Percentiles rank a stretch among this genome's conserved stretches.
Conservation (phyloP, 306 rosid genomes). For the Quercus aquifolioides region DNA sequence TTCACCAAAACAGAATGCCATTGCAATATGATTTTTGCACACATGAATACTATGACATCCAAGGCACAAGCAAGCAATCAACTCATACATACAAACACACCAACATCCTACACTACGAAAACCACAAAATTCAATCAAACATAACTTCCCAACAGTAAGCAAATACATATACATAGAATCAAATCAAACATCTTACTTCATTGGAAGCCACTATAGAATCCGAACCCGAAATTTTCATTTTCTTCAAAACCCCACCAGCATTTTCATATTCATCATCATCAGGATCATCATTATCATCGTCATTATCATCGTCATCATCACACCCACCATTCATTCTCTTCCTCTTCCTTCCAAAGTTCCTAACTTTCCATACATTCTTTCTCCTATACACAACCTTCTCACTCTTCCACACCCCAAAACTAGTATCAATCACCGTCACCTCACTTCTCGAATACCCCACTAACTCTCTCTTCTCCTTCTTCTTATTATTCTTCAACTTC, state of each 20-base stretch:
- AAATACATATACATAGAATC: background rate
- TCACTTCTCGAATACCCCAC: constrained; percentile 80
- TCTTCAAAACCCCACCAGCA: constrained; percentile 27
- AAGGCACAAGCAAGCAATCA: too few relatives aligned
- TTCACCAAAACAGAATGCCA: background rate
- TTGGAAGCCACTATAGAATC: constrained; percentile 1
- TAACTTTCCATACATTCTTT: constrained; percentile 64
- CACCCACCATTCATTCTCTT: constrained; percentile 24
- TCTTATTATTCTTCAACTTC: constrained; percentile 29
- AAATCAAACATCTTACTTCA: constrained; percentile 36
- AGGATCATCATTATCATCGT: background rate
- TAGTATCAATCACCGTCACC: constrained; percentile 89
- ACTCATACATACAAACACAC: background rate
- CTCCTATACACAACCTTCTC: constrained; percentile 77
- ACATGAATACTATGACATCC: background rate
- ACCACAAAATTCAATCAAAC: background rate
- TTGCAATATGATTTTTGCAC: background rate
- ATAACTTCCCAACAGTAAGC: background rate
- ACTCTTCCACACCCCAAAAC: constrained; percentile 66
- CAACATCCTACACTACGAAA: constrained; percentile 9
- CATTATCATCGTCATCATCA: background rate
- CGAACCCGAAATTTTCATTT: constrained; percentile 19
- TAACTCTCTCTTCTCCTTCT: constrained; percentile 45
- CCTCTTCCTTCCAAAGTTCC: constrained; percentile 56
- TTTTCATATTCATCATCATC: background rate